Evolutionary conservation across 2,329 filamentous ascomycete genomes (phyloP).

Genomic region (Aureobasidium musti): DNA sequence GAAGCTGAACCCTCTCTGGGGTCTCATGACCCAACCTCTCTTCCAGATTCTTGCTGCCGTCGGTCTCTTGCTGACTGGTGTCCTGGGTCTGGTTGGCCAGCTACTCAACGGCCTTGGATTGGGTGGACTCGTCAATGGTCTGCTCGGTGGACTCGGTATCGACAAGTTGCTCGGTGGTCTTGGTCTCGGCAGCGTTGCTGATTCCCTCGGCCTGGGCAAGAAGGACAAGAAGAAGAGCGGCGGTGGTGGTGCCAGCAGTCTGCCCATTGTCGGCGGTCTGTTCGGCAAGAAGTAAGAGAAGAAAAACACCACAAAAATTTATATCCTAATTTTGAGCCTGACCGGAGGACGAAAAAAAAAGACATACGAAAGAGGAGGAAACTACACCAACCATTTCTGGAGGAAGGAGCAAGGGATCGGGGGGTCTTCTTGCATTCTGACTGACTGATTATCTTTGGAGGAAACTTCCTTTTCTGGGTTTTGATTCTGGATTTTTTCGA

Average conservation of each 20-base stretch:
- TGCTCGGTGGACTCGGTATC: conserved; percentile 75
- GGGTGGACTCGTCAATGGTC: conserved; percentile 74
- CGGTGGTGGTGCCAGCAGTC: conserved; percentile 40
- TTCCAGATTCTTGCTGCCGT: conserved; percentile 93
- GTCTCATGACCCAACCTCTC: conserved; percentile 76
- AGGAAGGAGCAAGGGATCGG: conserved; percentile 28
- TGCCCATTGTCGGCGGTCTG: conserved; percentile 53
- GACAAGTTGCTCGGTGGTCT: conserved; percentile 73
- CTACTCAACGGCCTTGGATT: conserved; percentile 79
- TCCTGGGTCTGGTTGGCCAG: conserved; percentile 80
- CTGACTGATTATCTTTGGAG: conserved; percentile 16
- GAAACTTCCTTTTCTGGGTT: conserved; percentile 6
- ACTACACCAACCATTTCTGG: conserved; percentile 8
- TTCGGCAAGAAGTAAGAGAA: conserved; percentile 47
- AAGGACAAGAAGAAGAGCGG: conserved; percentile 53
- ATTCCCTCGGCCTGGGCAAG: conserved; percentile 57
- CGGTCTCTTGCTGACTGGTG: conserved; percentile 77
- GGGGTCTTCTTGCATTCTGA: conserved; percentile 27
- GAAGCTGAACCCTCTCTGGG: conserved; percentile 89
- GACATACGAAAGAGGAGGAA: conserved; percentile 24
- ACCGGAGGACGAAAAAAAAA: not conserved
- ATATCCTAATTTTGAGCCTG: conserved; percentile 9
- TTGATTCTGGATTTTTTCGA: conserved; percentile 11
- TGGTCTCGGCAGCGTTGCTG: conserved; percentile 59
- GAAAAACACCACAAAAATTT: not conserved